phyloP scores from a whole-genome alignment of 2,329 filamentous ascomycete species.

The Purpureocillium takamizusanense region DNA sequence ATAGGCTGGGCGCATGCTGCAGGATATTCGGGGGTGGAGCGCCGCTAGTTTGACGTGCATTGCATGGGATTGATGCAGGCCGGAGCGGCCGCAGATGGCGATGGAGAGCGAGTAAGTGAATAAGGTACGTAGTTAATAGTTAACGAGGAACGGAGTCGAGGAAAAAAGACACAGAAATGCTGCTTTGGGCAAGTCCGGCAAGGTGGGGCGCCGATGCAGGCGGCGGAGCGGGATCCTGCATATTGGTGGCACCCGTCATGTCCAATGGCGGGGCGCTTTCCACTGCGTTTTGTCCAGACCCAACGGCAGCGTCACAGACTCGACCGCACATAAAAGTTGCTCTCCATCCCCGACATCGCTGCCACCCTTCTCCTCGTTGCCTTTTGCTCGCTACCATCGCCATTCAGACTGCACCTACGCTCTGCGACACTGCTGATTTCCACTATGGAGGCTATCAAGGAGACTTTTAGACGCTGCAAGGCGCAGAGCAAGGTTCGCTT shows the following conservation, averaged over 20 bases:
- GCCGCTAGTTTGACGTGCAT: too few relatives aligned
- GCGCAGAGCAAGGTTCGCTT: constrained; percentile 43
- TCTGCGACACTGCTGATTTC: not conserved
- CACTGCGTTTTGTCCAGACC: too few relatives aligned
- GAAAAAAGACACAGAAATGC: not conserved
- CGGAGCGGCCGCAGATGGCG: not conserved
- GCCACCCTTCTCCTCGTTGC: too few relatives aligned
- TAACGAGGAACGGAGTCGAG: not conserved
- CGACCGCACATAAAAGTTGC: constrained; percentile 1
- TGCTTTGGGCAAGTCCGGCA: constrained; percentile 12
- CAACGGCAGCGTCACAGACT: too few relatives aligned
- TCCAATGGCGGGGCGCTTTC: too few relatives aligned
- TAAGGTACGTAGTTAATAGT: too few relatives aligned
- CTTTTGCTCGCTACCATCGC: too few relatives aligned
- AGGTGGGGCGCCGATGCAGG: not conserved
- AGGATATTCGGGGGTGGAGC: too few relatives aligned
- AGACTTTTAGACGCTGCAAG: constrained; percentile 53
- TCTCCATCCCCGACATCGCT: not conserved
- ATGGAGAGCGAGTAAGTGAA: not conserved
- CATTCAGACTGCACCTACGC: too few relatives aligned
- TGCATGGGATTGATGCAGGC: too few relatives aligned
- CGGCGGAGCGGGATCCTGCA: constrained; percentile 9
- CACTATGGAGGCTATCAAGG: constrained; percentile 47
- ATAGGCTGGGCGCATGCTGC: too few relatives aligned
- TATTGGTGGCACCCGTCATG: too few relatives aligned